These are phyloP conservation scores for Arthrobotrys musiformis DNA, from an alignment of 2,329 filamentous ascomycete genomes.

Conservation along the genomic window DNA sequence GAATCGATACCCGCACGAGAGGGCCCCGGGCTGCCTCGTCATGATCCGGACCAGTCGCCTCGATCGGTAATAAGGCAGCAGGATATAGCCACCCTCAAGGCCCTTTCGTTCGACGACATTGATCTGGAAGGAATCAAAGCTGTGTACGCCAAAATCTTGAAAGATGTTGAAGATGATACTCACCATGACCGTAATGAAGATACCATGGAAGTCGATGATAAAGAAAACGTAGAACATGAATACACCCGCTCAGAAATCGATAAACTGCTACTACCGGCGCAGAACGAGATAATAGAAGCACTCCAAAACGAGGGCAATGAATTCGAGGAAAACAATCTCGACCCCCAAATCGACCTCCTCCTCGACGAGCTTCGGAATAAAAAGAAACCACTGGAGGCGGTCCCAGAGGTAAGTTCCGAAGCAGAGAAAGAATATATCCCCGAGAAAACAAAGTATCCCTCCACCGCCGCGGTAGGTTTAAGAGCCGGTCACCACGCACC, in stretches of 20 bases:
- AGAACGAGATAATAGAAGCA: not conserved
- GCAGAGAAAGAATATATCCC: not conserved
- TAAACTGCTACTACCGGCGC: not conserved
- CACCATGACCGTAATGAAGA: not conserved
- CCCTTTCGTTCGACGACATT: no score
- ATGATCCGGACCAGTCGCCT: no score
- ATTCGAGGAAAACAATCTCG: not conserved
- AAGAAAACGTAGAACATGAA: not conserved
- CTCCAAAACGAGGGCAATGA: not conserved
- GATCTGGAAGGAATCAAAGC: not conserved
- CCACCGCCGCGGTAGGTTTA: not conserved
- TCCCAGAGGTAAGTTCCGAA: no score
- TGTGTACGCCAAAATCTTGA: not conserved
- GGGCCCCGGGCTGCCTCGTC: no score
- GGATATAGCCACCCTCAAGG: no score
- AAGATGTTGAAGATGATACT: not conserved
- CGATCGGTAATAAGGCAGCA: no score
- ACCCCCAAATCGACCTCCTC: no score
- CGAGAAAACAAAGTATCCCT: not conserved
- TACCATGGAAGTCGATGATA: not conserved
- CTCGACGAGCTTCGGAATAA: no score
- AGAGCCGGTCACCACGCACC: not conserved
- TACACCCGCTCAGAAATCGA: not conserved
- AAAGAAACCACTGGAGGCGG: no score
- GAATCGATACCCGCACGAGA: no score